These are phyloP conservation scores for Diospyros kaki DNA, from an alignment of 148 eudicot species.

Conservation along the genomic window DNA sequence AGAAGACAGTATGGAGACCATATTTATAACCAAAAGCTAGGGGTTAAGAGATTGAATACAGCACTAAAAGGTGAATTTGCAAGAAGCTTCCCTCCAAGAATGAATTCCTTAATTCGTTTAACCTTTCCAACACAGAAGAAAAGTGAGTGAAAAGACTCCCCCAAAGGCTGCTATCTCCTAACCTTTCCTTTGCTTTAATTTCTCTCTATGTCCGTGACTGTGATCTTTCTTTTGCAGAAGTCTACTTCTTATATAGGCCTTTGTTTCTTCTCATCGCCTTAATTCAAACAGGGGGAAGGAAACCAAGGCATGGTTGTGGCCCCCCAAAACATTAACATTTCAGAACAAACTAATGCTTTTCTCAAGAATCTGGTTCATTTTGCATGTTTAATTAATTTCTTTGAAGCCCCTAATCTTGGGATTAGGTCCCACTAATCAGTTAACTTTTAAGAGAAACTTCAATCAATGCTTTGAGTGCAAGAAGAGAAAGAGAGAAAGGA, in stretches of 20 bases:
- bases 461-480: too few relatives aligned
- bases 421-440: too few relatives aligned
- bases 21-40: neutral
- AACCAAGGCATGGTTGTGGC: too few relatives aligned
- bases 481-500: too few relatives aligned
- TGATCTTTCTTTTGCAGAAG: neutral
- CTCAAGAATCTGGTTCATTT: neutral
- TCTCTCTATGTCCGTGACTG: neutral
- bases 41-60: neutral
- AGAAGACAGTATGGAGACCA: neutral
- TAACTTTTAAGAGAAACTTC: too few relatives aligned
- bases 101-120: conserved; percentile 19
- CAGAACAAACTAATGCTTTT: too few relatives aligned
- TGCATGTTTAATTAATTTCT: neutral
- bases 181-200: conserved; percentile 9
- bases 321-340: too few relatives aligned
- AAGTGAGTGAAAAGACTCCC: conserved; percentile 4
- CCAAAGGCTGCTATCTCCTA: conserved; percentile 9
- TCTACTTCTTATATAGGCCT: conserved; percentile 15
- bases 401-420: neutral
- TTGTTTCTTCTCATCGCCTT: neutral
- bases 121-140: neutral
- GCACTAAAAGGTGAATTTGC: neutral
- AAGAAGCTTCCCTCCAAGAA: conserved; percentile 18
- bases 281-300: neutral